Evolutionary conservation across 441 rosid species (phyloP), one percentile per base, ranked within the genome.

Genomic region (Euphorbia celastroides): DNA sequence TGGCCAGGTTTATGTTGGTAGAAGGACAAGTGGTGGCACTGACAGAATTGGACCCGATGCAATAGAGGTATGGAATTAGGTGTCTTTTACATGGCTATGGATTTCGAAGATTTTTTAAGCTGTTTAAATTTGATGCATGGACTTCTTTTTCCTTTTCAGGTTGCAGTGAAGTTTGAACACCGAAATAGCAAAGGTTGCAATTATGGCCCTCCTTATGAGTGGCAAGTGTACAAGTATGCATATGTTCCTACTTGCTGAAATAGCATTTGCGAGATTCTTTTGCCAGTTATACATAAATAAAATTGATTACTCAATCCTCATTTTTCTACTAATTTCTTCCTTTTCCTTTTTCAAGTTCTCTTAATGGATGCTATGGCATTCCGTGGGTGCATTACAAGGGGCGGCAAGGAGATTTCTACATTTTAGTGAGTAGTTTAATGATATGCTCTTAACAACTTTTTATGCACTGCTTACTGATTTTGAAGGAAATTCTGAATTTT

Each of bases 1-100:
- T 76, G 97, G 98, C 41, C 98, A 93, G 81, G 98, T 93, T 68
- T 93, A 83, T 79, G 97, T 93, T 56, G 98, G 98, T 64, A 86
- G 88, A 78, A 86, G 97, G 75, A 86, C 83, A 58, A 81, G 77
- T 32, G 96, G 97, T 57, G 97, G 98, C 65, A 83, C 78, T 50
- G 92, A 83, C 56, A 83, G 90, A 79, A 85, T 79, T 34, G 98
- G 98, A 71, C 82, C 97, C 4, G 97, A 90, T 82, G 98, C 98
- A 72, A 73, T 86, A 78, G 98, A 92, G 96, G 98, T 92, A 79
- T 67, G 64, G 4, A 16, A 59, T 20, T 31, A 54, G 58, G 54
- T 48, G 48, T 67, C 32, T 38, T 69, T 60, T 64, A 20, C 34
- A 22, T 73, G 36, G 48, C 64, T 62, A 28, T 26, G 10, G 60